Evolutionary conservation across 169 alveolate species (phyloP).

Genomic region (Besnoitia besnoiti): DNA sequence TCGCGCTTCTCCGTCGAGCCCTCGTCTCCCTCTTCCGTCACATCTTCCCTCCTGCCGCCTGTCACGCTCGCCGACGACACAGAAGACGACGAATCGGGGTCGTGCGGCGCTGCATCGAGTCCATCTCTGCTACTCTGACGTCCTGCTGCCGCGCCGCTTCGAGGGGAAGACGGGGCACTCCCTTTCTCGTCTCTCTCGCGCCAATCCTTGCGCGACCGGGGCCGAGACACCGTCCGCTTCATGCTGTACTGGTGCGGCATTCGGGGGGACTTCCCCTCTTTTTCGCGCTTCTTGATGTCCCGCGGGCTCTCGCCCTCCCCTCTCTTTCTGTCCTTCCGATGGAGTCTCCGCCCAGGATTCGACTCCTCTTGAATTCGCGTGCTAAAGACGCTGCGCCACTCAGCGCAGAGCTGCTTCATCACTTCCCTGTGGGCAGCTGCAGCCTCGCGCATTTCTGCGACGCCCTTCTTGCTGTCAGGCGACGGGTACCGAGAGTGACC

Average conservation of each 20-base stretch:
- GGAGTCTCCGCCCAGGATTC: background rate
- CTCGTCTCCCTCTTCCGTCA: background rate
- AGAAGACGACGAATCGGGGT: background rate
- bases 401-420: slow-evolving; percentile 1
- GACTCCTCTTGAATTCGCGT: background rate
- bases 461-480: background rate
- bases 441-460: background rate
- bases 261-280: background rate
- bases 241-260: background rate
- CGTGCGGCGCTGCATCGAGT: background rate
- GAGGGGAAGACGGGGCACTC: background rate
- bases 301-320: background rate
- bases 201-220: background rate
- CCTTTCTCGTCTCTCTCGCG: background rate
- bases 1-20: background rate
- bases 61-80: background rate
- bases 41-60: background rate
- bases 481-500: background rate
- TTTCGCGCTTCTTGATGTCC: background rate
- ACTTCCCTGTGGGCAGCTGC: slow-evolving; percentile 8
- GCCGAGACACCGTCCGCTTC: background rate
- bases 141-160: background rate
- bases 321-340: background rate
- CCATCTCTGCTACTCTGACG: background rate
- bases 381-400: background rate